These are phyloP conservation scores for Diaporthe australafricana DNA, from an alignment of 2,329 filamentous ascomycete species.

Conservation along the genomic window DNA sequence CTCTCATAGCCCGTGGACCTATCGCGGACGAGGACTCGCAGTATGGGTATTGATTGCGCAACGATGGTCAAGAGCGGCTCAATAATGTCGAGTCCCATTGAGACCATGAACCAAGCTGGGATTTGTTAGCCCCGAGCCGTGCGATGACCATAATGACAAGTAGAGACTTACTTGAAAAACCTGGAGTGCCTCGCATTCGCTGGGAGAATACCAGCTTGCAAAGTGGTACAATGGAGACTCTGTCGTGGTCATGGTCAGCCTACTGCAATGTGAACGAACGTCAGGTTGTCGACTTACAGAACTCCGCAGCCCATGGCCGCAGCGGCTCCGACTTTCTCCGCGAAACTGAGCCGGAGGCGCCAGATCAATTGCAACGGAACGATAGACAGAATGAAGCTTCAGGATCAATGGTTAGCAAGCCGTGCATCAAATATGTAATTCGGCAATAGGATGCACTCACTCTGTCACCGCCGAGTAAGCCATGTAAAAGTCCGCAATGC, in stretches of 20 bases:
- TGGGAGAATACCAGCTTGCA: slow-evolving; percentile 11
- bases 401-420: not conserved
- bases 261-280: not conserved
- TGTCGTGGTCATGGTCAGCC: not conserved
- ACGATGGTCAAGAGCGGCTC: slow-evolving; percentile 23
- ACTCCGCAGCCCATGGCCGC: slow-evolving; percentile 5
- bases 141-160: not conserved
- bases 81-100: slow-evolving; percentile 20
- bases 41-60: slow-evolving; percentile 22
- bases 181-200: not conserved
- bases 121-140: not conserved
- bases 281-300: not conserved
- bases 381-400: not conserved
- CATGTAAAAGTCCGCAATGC: slow-evolving; percentile 8
- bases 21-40: slow-evolving; percentile 23
- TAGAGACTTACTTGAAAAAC: not conserved
- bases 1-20: not conserved
- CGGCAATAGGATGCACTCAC: not conserved
- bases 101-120: slow-evolving; percentile 11
- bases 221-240: slow-evolving; percentile 13
- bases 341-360: not conserved
- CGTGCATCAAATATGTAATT: not conserved
- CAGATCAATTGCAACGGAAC: slow-evolving; percentile 1
- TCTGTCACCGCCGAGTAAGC: slow-evolving; percentile 8
- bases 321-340: slow-evolving; percentile 12